phyloP scores from a whole-genome alignment of 495 filamentous ascomycete genomes.

The Apodospora peruviana region DNA sequence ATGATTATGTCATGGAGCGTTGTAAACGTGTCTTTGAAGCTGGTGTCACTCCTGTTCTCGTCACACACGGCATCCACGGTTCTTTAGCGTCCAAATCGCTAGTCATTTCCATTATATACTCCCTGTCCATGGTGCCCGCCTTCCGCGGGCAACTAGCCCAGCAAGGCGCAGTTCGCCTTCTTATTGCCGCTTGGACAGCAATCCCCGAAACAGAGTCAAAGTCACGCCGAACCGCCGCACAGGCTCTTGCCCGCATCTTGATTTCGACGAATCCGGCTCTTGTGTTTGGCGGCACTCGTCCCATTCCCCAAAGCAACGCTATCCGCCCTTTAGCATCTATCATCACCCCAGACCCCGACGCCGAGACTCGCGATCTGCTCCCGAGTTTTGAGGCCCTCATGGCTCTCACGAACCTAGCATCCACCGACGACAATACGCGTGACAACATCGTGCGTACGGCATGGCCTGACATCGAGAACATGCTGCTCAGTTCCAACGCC shows the following conservation, averaged over 20 bases:
- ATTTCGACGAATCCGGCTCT: constrained; percentile 83
- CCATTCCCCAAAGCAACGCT: constrained; percentile 65
- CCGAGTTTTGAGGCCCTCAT: constrained; percentile 86
- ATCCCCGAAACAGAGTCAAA: constrained; percentile 48
- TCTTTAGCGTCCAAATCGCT: constrained; percentile 60
- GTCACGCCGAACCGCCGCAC: constrained; percentile 61
- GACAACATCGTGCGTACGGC: constrained; percentile 64
- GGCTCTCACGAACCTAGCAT: constrained; percentile 90
- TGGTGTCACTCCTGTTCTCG: constrained; percentile 67
- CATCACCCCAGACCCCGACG: constrained; percentile 50
- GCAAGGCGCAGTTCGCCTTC: constrained; percentile 81
- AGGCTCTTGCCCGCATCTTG: constrained; percentile 85
- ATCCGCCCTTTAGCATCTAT: constrained; percentile 74
- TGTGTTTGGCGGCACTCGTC: constrained; percentile 73
- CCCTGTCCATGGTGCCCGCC: constrained; percentile 64
- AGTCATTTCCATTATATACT: constrained; percentile 68
- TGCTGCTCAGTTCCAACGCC: constrained; percentile 70
- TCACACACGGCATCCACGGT: constrained; percentile 60
- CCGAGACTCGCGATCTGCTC: constrained; percentile 72
- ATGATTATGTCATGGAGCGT: constrained; percentile 67
- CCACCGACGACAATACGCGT: constrained; percentile 63
- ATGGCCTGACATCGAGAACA: constrained; percentile 72
- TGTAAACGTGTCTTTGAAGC: constrained; percentile 73
- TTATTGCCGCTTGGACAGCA: constrained; percentile 60
- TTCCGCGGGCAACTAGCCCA: constrained; percentile 77